phyloP scores from a whole-genome alignment of 2,329 filamentous ascomycete species.

The Apiospora koreana region DNA sequence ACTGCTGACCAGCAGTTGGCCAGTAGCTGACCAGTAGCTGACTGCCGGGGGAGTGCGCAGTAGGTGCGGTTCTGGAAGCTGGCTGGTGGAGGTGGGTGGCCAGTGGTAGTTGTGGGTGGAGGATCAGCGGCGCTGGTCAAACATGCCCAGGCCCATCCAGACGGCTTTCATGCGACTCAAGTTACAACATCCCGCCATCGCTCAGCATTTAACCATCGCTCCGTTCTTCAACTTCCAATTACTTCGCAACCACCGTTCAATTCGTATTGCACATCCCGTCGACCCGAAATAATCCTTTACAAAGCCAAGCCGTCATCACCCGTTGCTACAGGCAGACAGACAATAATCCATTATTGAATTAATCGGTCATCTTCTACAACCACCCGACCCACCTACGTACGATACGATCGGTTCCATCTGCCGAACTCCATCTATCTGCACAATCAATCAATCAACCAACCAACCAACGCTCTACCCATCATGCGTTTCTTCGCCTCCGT shows the following conservation, averaged over 20 bases:
- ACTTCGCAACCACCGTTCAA: not conserved
- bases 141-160: not conserved
- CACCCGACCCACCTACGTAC: constrained; percentile 1
- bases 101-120: not conserved
- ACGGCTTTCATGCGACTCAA: not conserved
- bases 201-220: not conserved
- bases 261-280: not conserved
- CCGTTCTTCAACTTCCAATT: not conserved
- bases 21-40: too few species aligned
- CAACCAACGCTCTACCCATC: constrained; percentile 18
- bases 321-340: not conserved
- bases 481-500: constrained; percentile 64
- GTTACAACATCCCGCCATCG: not conserved
- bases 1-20: not conserved
- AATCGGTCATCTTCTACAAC: not conserved
- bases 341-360: not conserved
- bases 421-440: not conserved
- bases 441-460: constrained; percentile 5
- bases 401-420: constrained; percentile 1
- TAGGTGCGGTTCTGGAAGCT: not conserved
- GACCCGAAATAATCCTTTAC: not conserved
- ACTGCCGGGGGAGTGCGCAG: not conserved
- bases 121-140: constrained; percentile 1
- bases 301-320: not conserved
- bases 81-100: constrained; percentile 1